These are phyloP conservation scores for Seiridium unicorne DNA, from an alignment of 2,329 filamentous ascomycete species.

Conservation along the genomic window DNA sequence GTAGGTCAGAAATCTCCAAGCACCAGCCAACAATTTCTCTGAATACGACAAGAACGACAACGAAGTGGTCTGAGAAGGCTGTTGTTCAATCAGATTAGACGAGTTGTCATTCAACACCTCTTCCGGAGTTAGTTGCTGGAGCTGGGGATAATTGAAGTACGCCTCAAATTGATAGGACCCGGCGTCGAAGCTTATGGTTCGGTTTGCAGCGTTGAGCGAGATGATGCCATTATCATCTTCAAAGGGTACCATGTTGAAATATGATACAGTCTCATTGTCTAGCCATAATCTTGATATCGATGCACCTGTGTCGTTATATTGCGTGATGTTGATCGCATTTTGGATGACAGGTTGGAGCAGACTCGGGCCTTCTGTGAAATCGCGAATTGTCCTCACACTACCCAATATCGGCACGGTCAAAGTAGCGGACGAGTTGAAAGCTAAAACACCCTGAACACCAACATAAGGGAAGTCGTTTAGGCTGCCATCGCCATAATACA, in stretches of 20 bases:
- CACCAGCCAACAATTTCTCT: constrained; percentile 61
- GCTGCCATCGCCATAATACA: background rate
- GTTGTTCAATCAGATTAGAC: constrained; percentile 37
- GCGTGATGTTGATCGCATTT: constrained; percentile 44
- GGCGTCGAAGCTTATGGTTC: constrained; percentile 44
- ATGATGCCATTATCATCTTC: constrained; percentile 19
- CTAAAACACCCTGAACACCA: constrained; percentile 51
- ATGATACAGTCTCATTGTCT: constrained; percentile 58
- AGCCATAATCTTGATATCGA: constrained; percentile 55
- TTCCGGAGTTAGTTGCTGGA: constrained; percentile 48
- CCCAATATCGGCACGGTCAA: constrained; percentile 58
- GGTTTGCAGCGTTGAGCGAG: constrained; percentile 24
- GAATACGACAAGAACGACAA: constrained; percentile 64
- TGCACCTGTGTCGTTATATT: constrained; percentile 38
- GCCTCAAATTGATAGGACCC: constrained; percentile 59
- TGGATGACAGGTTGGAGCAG: constrained; percentile 53
- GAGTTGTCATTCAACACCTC: constrained; percentile 45
- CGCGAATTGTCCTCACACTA: constrained; percentile 61
- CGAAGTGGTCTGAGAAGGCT: constrained; percentile 46
- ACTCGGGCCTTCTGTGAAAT: constrained; percentile 51
- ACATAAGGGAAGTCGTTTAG: constrained; percentile 25
- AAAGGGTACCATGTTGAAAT: constrained; percentile 39
- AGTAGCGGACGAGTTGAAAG: constrained; percentile 56
- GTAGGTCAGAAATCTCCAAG: constrained; percentile 66
- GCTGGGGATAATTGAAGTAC: constrained; percentile 61